These are phyloP conservation scores for Hypoxylon sp. DNA, from an alignment of 2,329 filamentous ascomycete genomes.

Conservation along the genomic window DNA sequence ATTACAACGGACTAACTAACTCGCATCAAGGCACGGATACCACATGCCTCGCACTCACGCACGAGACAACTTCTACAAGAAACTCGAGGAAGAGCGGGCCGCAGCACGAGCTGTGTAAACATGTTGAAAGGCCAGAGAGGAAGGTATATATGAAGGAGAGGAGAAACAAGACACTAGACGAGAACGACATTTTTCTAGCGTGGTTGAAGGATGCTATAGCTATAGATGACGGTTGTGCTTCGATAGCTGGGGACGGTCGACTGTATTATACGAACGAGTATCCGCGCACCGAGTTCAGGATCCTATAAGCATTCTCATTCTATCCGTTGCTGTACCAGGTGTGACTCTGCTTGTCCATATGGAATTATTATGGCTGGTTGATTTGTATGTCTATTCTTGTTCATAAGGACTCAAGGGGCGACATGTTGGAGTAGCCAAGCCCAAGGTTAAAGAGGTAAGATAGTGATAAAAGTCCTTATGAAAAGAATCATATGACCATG, in stretches of 20 bases:
- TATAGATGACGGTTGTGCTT: constrained; percentile 43
- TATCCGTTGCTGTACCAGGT: neutral
- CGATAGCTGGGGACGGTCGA: constrained; percentile 40
- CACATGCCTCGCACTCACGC: constrained; percentile 72
- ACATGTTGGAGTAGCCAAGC: neutral
- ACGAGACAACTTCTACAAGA: constrained; percentile 71
- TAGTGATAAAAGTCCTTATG: neutral
- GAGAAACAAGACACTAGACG: constrained; percentile 39
- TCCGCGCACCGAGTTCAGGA: constrained; percentile 42
- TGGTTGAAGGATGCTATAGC: constrained; percentile 35
- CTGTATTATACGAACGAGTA: constrained; percentile 49
- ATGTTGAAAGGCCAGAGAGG: neutral
- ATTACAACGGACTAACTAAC: constrained; percentile 41
- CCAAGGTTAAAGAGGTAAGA: neutral
- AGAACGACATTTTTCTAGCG: constrained; percentile 28
- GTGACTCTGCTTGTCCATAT: neutral
- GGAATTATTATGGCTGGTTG: neutral
- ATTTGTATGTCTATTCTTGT: neutral
- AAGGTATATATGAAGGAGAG: constrained; percentile 12
- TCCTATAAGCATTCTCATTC: constrained; percentile 35
- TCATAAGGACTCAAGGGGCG: neutral
- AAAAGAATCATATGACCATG: neutral
- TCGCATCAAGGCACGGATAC: constrained; percentile 69
- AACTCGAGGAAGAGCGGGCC: constrained; percentile 71
- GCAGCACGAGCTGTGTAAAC: constrained; percentile 55